A percentile compares a stretch with the other conserved stretches of the same genome.
Evolutionary conservation across 2,329 filamentous ascomycete genomes (phyloP).

Genomic region (Trichophyton simii): DNA sequence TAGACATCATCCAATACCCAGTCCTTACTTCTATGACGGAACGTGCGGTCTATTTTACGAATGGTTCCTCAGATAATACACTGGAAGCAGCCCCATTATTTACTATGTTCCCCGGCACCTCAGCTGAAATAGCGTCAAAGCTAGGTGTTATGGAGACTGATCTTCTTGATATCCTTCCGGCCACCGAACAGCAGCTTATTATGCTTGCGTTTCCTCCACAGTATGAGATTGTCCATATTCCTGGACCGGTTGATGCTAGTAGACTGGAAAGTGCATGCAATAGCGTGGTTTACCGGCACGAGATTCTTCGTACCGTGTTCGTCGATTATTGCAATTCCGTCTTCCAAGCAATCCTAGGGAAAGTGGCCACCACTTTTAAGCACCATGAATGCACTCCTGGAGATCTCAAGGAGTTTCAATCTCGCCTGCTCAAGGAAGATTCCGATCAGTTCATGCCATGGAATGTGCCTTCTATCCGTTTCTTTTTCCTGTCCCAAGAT

Average conservation of each 20-base stretch:
- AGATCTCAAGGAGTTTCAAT: background rate
- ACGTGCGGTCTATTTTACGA: too few relatives aligned
- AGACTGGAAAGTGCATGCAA: background rate
- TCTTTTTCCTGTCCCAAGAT: background rate
- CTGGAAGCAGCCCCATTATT: too few relatives aligned
- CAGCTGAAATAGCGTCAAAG: too few relatives aligned
- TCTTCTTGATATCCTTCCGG: background rate
- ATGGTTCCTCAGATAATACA: too few relatives aligned
- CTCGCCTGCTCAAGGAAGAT: background rate
- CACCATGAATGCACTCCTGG: background rate
- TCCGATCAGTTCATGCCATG: too few relatives aligned
- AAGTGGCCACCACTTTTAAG: background rate
- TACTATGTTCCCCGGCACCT: too few relatives aligned
- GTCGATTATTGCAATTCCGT: background rate
- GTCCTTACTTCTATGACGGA: too few relatives aligned
- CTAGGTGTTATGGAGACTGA: background rate
- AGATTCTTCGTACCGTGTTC: constrained; percentile 4
- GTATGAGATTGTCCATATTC: background rate
- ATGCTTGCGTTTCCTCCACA: background rate
- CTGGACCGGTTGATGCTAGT: background rate
- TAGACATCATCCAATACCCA: too few relatives aligned
- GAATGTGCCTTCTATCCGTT: too few relatives aligned
- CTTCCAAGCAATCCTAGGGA: background rate
- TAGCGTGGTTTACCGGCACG: background rate
- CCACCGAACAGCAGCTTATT: background rate